phyloP scores from a whole-genome alignment of 2,329 filamentous ascomycete species.

The Alternaria viburni region DNA sequence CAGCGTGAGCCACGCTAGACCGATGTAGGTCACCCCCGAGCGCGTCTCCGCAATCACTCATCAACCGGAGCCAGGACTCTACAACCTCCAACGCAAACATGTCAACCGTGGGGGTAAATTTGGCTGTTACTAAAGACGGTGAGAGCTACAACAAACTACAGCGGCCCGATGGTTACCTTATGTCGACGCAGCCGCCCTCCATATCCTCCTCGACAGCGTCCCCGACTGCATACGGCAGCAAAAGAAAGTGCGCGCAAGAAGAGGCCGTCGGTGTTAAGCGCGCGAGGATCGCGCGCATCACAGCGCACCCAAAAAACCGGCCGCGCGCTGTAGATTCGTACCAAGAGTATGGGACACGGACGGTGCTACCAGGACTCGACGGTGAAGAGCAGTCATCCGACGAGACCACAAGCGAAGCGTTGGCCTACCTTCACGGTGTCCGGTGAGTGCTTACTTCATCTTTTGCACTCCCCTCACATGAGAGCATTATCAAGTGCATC shows the following conservation, averaged over 20 bases:
- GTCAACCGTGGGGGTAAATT: constrained; percentile 32
- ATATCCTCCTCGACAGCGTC: constrained; percentile 1
- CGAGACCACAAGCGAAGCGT: constrained; percentile 36
- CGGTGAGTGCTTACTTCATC: constrained; percentile 26
- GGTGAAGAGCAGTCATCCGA: constrained; percentile 36
- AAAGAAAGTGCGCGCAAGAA: constrained; percentile 33
- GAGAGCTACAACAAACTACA: constrained; percentile 47
- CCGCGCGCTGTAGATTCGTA: constrained; percentile 11
- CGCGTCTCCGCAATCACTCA: constrained; percentile 7
- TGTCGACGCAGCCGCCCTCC: constrained; percentile 14
- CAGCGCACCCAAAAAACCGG: neutral
- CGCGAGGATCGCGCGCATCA: constrained; percentile 10
- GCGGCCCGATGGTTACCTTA: constrained; percentile 39
- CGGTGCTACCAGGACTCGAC: constrained; percentile 37
- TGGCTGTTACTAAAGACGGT: constrained; percentile 43
- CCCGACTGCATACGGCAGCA: constrained; percentile 8
- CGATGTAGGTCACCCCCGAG: constrained; percentile 9
- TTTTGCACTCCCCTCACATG: neutral
- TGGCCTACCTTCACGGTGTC: constrained; percentile 45
- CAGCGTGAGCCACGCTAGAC: constrained; percentile 1
- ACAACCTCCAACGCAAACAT: constrained; percentile 20
- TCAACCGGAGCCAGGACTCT: neutral
- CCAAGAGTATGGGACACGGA: constrained; percentile 35
- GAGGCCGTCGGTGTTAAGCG: constrained; percentile 24
- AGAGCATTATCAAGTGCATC: neutral